These are phyloP conservation scores for Mortierella polycephala DNA, from an alignment of 371 early-diverging fungal species.

Conservation along the genomic window DNA sequence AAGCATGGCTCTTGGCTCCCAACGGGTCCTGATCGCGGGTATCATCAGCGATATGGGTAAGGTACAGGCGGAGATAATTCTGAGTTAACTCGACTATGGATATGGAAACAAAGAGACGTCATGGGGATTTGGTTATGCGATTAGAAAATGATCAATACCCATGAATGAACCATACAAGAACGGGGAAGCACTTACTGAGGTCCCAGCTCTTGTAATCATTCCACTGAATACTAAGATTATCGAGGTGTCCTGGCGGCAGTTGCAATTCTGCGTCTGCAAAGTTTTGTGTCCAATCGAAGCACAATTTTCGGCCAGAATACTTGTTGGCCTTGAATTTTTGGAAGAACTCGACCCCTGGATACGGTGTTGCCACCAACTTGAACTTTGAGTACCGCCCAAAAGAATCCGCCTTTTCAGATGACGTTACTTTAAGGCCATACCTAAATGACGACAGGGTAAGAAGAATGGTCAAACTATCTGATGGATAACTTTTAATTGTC, in stretches of 20 bases:
- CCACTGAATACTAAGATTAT: constrained; percentile 41
- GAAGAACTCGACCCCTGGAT: constrained; percentile 54
- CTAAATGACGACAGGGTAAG: constrained; percentile 4
- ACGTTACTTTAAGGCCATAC: constrained; percentile 51
- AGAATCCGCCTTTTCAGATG: constrained; percentile 51
- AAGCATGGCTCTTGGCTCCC: background rate
- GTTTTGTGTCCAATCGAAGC: constrained; percentile 51
- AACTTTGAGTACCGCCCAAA: constrained; percentile 53
- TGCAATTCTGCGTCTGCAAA: constrained; percentile 54
- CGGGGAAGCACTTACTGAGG: constrained; percentile 33
- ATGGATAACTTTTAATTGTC: background rate
- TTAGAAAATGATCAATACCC: background rate
- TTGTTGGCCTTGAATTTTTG: constrained; percentile 56
- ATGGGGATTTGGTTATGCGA: background rate
- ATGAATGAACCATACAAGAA: background rate
- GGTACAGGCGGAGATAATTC: constrained; percentile 51
- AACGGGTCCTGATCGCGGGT: constrained; percentile 13
- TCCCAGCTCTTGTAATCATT: constrained; percentile 52
- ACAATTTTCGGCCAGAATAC: constrained; percentile 46
- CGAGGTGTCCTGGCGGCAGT: constrained; percentile 33
- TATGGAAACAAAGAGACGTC: background rate
- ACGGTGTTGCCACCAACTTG: constrained; percentile 51
- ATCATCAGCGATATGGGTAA: constrained; percentile 46
- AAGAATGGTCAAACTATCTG: background rate
- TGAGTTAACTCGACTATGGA: constrained; percentile 49